phyloP scores from a whole-genome alignment of 352 stramenopile genomes.

The Phytophthora syringae region DNA sequence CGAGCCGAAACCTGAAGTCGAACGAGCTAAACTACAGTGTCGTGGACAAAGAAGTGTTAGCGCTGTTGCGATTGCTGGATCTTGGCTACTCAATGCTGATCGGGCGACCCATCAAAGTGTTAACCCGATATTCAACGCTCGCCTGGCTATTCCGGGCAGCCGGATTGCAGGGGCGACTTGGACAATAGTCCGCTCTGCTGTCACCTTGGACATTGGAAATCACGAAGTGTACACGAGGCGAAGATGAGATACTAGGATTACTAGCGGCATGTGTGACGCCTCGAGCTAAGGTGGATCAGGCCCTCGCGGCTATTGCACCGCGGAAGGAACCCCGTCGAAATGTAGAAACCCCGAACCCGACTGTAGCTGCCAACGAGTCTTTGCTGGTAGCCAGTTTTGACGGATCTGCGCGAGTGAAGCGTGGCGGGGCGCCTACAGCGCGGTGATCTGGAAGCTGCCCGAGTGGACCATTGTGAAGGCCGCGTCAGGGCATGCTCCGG shows the following conservation, averaged over 20 bases:
- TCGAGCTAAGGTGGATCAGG: no score
- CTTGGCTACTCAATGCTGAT: slow-evolving; percentile 1
- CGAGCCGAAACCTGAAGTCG: not conserved
- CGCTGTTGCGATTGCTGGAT: slow-evolving; percentile 3
- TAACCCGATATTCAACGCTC: slow-evolving; percentile 1
- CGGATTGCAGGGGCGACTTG: not conserved
- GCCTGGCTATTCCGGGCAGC: not conserved
- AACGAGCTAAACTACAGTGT: slow-evolving; percentile 13
- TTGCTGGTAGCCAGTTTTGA: not conserved
- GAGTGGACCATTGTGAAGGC: not conserved
- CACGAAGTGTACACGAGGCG: no score
- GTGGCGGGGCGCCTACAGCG: no score
- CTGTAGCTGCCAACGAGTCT: not conserved
- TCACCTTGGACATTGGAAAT: not conserved
- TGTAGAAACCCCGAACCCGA: not conserved
- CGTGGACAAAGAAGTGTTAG: slow-evolving; percentile 13
- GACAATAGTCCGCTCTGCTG: not conserved
- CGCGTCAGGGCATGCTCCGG: not conserved
- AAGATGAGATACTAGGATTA: not conserved
- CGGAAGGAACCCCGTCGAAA: not conserved
- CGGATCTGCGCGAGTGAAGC: no score
- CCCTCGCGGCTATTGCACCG: not conserved
- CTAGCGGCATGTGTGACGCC: no score
- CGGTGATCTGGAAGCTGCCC: no score
- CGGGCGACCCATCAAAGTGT: not conserved